These are phyloP conservation scores for Neofusicoccum cordaticola DNA, from an alignment of 2,329 filamentous ascomycete species.

Conservation along the genomic window DNA sequence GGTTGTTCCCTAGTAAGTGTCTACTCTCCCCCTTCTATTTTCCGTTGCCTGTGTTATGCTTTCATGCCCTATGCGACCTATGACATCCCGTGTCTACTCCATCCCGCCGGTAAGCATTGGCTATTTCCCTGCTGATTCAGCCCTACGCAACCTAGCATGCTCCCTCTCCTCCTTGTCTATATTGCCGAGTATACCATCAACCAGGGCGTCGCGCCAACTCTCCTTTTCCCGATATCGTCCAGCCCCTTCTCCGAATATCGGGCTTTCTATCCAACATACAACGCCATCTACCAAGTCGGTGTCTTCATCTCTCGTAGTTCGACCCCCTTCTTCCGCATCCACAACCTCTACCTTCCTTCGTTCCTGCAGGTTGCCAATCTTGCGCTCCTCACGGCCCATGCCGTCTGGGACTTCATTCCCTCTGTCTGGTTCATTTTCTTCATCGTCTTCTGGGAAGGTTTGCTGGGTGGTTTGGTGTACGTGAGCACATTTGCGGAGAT, in stretches of 20 bases:
- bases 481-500: conserved; percentile 96
- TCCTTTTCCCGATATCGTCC: conserved; percentile 75
- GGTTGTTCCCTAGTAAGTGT: conserved; percentile 65
- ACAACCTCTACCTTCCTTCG: conserved; percentile 76
- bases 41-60: background rate
- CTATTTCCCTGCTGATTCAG: background rate
- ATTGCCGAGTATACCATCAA: conserved; percentile 97
- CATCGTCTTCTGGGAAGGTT: conserved; percentile 89
- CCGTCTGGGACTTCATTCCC: conserved; percentile 77
- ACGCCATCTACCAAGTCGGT: conserved; percentile 89
- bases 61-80: background rate
- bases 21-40: conserved; percentile 12
- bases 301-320: conserved; percentile 94
- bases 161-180: conserved; percentile 88
- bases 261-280: conserved; percentile 92
- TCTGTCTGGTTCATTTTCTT: conserved; percentile 81
- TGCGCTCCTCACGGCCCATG: conserved; percentile 68
- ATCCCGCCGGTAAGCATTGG: background rate
- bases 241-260: conserved; percentile 80
- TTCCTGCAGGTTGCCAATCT: conserved; percentile 81
- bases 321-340: conserved; percentile 80
- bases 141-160: conserved; percentile 58
- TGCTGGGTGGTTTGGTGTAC: conserved; percentile 88
- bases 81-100: background rate
- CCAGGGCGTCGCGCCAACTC: conserved; percentile 84